phyloP scores from a whole-genome alignment of 2,329 filamentous ascomycete species.

The Penicillium sp. region DNA sequence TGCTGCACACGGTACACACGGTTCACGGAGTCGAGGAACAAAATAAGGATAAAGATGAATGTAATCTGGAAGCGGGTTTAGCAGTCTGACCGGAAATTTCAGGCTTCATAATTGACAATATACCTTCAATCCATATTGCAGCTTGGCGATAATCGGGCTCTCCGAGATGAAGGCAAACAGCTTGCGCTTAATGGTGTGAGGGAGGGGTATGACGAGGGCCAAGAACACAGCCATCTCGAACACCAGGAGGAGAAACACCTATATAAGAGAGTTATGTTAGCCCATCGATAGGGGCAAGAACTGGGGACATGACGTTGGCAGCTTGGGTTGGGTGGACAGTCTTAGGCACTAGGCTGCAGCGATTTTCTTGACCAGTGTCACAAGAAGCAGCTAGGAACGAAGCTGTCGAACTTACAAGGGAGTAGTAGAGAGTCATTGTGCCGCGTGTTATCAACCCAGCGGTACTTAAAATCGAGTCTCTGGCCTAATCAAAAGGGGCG shows the following conservation, averaged over 20 bases:
- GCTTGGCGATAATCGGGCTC: slow-evolving; percentile 77
- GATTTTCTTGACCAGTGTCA: slow-evolving; percentile 4
- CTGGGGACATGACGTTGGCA: slow-evolving; percentile 11
- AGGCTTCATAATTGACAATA: neutral
- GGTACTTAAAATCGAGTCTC: slow-evolving; percentile 7
- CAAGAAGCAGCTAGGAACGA: neutral
- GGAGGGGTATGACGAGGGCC: slow-evolving; percentile 69
- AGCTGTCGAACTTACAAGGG: slow-evolving; percentile 52
- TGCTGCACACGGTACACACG: slow-evolving; percentile 95
- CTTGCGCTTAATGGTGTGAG: slow-evolving; percentile 79
- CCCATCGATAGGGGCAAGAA: neutral
- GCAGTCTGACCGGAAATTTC: neutral
- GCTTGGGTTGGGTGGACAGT: slow-evolving; percentile 5
- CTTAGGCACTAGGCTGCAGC: slow-evolving; percentile 25
- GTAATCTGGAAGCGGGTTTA: slow-evolving; percentile 63
- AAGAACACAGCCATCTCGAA: slow-evolving; percentile 52
- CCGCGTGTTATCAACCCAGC: slow-evolving; percentile 20
- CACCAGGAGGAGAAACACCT: slow-evolving; percentile 52
- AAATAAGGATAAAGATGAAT: slow-evolving; percentile 97
- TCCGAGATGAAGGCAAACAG: slow-evolving; percentile 96
- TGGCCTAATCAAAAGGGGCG: slow-evolving; percentile 18
- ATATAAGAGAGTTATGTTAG: slow-evolving; percentile 12
- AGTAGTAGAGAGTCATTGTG: slow-evolving; percentile 69
- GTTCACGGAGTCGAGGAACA: slow-evolving; percentile 95
- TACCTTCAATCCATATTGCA: slow-evolving; percentile 95